A percentile compares a stretch with the other conserved stretches of the same genome.
phyloP scores from a whole-genome alignment of 208 protist genomes.

The Trypanosoma boissoni region DNA sequence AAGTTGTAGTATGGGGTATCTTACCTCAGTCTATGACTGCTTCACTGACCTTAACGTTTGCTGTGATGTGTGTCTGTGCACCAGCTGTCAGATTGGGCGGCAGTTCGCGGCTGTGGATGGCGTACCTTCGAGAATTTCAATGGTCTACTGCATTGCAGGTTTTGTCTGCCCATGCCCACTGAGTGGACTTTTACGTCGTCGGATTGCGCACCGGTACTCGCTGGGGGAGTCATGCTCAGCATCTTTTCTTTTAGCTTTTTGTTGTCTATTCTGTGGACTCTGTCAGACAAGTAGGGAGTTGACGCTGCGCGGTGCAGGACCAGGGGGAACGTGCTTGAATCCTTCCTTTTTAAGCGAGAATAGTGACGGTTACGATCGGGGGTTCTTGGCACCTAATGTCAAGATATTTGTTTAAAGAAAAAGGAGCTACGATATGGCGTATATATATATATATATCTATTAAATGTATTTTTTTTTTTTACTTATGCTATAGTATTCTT shows the following conservation, averaged over 20 bases:
- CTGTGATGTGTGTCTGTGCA: constrained; percentile 4
- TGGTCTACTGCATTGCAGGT: background rate
- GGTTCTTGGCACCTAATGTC: background rate
- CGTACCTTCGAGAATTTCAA: background rate
- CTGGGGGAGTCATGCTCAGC: background rate
- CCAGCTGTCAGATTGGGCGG: constrained; percentile 2
- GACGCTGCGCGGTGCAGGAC: background rate
- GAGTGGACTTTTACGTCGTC: background rate
- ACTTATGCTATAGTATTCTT: too few relatives aligned
- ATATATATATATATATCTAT: constrained; percentile 10
- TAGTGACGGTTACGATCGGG: background rate
- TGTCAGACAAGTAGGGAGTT: constrained; percentile 13
- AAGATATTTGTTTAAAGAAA: constrained; percentile 4
- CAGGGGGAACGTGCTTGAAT: constrained; percentile 8
- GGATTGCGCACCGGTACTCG: background rate
- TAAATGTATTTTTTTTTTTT: constrained; percentile 16
- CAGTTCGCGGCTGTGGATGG: constrained; percentile 2
- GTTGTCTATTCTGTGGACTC: constrained; percentile 4
- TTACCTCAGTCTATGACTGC: constrained; percentile 12
- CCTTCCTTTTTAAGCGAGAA: background rate
- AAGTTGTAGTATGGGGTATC: constrained; percentile 9
- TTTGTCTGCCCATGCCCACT: constrained; percentile 4
- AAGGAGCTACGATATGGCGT: background rate
- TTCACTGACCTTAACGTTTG: background rate
- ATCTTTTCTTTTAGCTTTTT: background rate